Base-by-base conservation (phyloP, 805 yeast genomes). In the Saccharomyces paradoxus region DNA sequence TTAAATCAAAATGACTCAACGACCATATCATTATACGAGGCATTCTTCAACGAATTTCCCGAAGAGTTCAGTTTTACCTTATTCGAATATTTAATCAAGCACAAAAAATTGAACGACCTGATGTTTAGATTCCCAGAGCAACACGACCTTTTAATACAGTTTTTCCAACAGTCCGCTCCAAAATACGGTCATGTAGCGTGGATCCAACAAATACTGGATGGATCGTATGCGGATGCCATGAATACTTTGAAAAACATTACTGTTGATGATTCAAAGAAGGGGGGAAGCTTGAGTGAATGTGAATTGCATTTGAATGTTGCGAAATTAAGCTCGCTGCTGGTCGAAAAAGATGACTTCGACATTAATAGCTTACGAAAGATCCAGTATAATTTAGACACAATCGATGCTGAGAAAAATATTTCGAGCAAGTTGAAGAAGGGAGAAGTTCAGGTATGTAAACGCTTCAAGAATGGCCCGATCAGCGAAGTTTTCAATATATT, bases 291-390 rank as follows among this genome's bases (percentile, higher is more conserved):
- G 27, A 50, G 47, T 17, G 49, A 56, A 26, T 79, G 78, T 60
- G 81, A 78, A 60, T 62, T 86, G 24, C 82, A 82, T 58, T 75
- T 83, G 56, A 85, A 89, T 54, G 69, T 89, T 50, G 91, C 95
- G 1, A 89, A 89, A 66, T 69, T 90, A 24, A 71, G 88, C 2
- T 74, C 81, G 1, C 63, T 87, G 21, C 83, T 83, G 0, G 66
- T 75, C 1, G 62, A 58, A 2, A 50, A 55, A 2, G 46, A 27
- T 1, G 56, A 55, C 4, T 41, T 55, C 1, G 46, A 53, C 22
- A 48, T 32, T 22, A 63, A 59, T 4, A 28, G 46, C 29, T 52
- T 81, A 8, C 65, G 63, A 17, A 77, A 76, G 8, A 77, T 86
- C 30, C 84, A 84, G 58, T 72, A 73, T 31, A 77, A 76, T 32